These are phyloP conservation scores for Colletotrichum karsti DNA, from an alignment of 2,329 filamentous ascomycete species.

Conservation along the genomic window DNA sequence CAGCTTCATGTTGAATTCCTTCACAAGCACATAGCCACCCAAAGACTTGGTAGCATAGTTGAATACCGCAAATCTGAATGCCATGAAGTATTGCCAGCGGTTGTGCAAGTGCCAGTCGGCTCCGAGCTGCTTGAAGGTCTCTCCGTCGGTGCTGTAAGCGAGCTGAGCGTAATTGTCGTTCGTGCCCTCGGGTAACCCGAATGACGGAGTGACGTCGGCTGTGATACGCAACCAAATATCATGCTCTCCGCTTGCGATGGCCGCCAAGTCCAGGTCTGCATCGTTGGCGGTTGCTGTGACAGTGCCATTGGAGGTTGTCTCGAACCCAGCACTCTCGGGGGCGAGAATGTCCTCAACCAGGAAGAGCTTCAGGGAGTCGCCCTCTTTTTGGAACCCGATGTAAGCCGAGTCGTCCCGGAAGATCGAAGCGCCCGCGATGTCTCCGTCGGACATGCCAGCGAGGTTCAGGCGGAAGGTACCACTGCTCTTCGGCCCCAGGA, in stretches of 20 bases:
- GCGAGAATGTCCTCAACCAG: slow-evolving; percentile 40
- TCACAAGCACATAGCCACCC: slow-evolving; percentile 29
- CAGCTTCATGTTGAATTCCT: slow-evolving; percentile 9
- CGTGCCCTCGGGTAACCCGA: not conserved
- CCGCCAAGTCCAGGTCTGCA: not conserved
- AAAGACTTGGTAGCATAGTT: slow-evolving; percentile 53
- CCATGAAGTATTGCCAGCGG: slow-evolving; percentile 55
- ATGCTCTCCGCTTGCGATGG: not conserved
- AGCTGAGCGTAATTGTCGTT: slow-evolving; percentile 23
- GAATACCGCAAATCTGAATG: slow-evolving; percentile 57
- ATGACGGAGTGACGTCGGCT: slow-evolving; percentile 32
- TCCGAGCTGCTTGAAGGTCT: slow-evolving; percentile 46
- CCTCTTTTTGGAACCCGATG: slow-evolving; percentile 51
- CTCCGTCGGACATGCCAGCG: slow-evolving; percentile 56
- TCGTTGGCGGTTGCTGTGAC: slow-evolving; percentile 24
- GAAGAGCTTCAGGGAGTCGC: slow-evolving; percentile 36
- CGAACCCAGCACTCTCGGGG: slow-evolving; percentile 38
- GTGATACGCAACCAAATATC: slow-evolving; percentile 34
- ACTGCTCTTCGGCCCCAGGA: slow-evolving; percentile 52
- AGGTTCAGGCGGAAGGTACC: slow-evolving; percentile 60
- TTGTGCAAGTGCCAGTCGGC: slow-evolving; percentile 43
- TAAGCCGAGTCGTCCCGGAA: slow-evolving; percentile 62
- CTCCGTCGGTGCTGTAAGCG: slow-evolving; percentile 54
- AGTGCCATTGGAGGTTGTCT: slow-evolving; percentile 38
- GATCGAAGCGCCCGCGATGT: slow-evolving; percentile 57